Evolutionary conservation across 768 basidiomycete species (phyloP), one percentile per base, ranked within the genome.

Genomic region (Rhizopogon vulgaris): DNA sequence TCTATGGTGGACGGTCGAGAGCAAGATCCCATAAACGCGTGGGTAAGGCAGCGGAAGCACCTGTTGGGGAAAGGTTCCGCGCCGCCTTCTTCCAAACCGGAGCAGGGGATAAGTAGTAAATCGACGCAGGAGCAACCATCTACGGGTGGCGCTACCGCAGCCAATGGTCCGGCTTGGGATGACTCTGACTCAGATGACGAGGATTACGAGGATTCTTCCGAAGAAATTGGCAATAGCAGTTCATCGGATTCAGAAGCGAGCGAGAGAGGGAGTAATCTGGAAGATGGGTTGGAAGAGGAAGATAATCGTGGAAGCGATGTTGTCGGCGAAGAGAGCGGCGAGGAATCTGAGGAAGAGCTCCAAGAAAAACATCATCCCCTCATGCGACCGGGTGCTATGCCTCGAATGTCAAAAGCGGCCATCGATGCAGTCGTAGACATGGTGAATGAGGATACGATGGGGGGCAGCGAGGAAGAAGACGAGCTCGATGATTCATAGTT

Each of bases 351-450:
- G 4, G 73, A 70, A 22, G 22, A 22, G 22, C 22, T 88, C 17
- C 73, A 79, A 39, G 76, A 76, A 4, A 72, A 72, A 18, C 72
- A 22, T 22, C 22, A 22, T 22, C 22, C 22, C 3, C 3, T 22
- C 1, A 22, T 88, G 51, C 73, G 76, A 11, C 79, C 81, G 0
- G 86, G 85, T 24, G 83, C 84, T 10, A 76, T 88, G 75, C 84
- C 83, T 4, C 71, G 72, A 41, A 83, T 87, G 79, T 82, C 80
- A n/a, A 78, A 75, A 47, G 80, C 82, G 2, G 79, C 79, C 2
- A 71, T 87, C 41, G 74, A 85, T n/a, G 77, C 79, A 71, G 84
- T 78, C 3, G 78, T 83, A 10, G 80, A 76, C 9, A 80, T 87
- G 70, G 73, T 87, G 5, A 74, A 77, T 57, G 73, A 70, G 1